Base-by-base conservation (phyloP, 768 basidiomycete species). In the Ramaria sp. region DNA sequence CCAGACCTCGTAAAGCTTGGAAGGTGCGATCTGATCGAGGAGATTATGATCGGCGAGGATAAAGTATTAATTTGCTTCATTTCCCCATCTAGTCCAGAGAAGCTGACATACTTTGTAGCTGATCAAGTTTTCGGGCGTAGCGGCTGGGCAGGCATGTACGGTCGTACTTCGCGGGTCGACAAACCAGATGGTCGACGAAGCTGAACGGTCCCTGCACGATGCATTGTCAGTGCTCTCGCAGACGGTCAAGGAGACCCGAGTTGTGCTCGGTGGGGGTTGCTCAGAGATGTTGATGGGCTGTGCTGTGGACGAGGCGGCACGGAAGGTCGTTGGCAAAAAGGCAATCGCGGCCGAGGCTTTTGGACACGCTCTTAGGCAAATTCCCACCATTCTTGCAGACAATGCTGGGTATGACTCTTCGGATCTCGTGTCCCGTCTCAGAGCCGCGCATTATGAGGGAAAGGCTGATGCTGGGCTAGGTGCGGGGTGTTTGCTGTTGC, bases 21-120 rank as follows among this genome's bases (percentile, higher is more conserved):
- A 6, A 78, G 76, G 41, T 98, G 95, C 67, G 95, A 97, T 61
- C 68, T 93, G 60, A 96, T 99, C 56, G 96, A 98, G 72, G 96
- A 99, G 73, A 86, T 98, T 63, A 97, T 99, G 79, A 97, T 99
- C 62, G 96, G 96, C 17, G 96, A 99, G 73, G 96, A 99, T 71
- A 96, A 93, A 83, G 95, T 92, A 59, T 22, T 75, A 55, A 19
- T 19, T 41, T 41, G 19, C 20, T 53, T 5, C 27, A 41, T 24
- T 13, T 46, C 0, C 15, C 10, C 53, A 13, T 58, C 33, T 38
- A 38, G 3, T 53, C 22, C 38, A 24, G 24, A 12, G 9, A 31
- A 1, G 9, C 24, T 46, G 30, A 37, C n/a, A 51, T 19, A 42
- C n/a, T 17, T 12, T 37, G 7, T 63, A 98, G 94, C 79, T 99